Evolutionary conservation across 2,329 filamentous ascomycete species (phyloP), one percentile per base, ranked within the genome.

Genomic region (Calonectria hawksworthii): DNA sequence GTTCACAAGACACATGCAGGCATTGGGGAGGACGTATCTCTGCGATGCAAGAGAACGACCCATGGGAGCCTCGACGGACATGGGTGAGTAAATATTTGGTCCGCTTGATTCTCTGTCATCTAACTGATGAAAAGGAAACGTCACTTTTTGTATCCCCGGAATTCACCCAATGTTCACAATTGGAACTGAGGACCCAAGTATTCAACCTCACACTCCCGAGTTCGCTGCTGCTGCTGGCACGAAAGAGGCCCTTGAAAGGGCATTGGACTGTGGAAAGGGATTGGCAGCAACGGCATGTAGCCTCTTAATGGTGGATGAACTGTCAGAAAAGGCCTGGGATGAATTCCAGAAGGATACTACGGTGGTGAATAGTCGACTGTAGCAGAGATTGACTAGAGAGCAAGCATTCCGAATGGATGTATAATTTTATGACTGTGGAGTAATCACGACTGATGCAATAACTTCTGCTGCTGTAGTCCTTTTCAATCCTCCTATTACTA

Each of bases 81-180:
- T 80, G 77, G 79, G 79, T 74, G 72, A 61, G 70, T 51, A 2
- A 8, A 8, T 23, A 7, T 14, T 9, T 7, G 21, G 9, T 23
- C 8, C 28, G 16, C 21, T 47, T 13, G n/a, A 13, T 14, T 23
- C 5, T 0, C 7, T 10, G 21, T 21, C n/a, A 28, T 23, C 51
- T 69, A 34, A 70, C 23, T 32, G 4, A 7, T 18, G 21, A 4
- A n/a, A 2, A 80, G 79, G 79, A n/a, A 80, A 80, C 7, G 79
- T 80, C 0, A 75, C 78, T 23, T 79, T 73, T 26, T 69, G 38
- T 16, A 30, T 80, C 1, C 78, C 78, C 1, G 78, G 78, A 0
- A 80, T 80, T 11, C 78, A 80, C 41, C 78, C 78, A 32, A 77
- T 80, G 77, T 80, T 80, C n/a, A 56, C 70, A 2, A 65, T 80